Evolutionary conservation across 495 filamentous ascomycete genomes (phyloP).

Genomic region (Xylaria curta): DNA sequence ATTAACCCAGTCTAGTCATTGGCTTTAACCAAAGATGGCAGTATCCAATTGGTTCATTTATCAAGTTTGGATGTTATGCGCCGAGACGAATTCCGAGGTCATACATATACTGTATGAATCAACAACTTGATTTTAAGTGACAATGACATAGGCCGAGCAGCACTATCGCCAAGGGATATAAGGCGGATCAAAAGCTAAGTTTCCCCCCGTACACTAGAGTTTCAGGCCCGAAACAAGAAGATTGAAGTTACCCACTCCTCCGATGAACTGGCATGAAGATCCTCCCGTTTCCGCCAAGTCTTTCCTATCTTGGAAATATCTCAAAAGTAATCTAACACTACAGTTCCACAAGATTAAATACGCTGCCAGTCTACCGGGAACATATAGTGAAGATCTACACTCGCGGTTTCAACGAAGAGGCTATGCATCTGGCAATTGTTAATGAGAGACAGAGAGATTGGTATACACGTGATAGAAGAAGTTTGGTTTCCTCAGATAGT

Average conservation of each 20-base stretch:
- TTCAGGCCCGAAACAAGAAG: conserved; percentile 22
- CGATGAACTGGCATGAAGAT: not conserved
- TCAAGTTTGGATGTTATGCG: not conserved
- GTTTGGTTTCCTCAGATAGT: no score
- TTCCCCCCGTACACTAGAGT: conserved; percentile 8
- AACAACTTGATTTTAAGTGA: not conserved
- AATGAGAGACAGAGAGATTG: not conserved
- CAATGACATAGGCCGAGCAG: conserved; percentile 3
- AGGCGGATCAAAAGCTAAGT: not conserved
- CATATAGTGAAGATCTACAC: not conserved
- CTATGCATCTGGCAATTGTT: not conserved
- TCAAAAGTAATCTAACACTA: not conserved
- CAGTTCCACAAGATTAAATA: not conserved
- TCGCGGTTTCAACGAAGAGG: not conserved
- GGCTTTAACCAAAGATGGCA: conserved; percentile 8
- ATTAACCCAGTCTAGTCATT: not conserved
- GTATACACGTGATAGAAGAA: not conserved
- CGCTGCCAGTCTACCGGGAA: no score
- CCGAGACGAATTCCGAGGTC: not conserved
- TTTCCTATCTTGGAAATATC: conserved; percentile 13
- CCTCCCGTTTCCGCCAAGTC: conserved; percentile 18
- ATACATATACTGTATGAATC: no score
- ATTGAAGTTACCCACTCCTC: conserved; percentile 1
- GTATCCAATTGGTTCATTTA: not conserved
- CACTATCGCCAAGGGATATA: conserved; percentile 10